phyloP scores from a whole-genome alignment of 106 monocot species.

The Hemerocallis citrina region DNA sequence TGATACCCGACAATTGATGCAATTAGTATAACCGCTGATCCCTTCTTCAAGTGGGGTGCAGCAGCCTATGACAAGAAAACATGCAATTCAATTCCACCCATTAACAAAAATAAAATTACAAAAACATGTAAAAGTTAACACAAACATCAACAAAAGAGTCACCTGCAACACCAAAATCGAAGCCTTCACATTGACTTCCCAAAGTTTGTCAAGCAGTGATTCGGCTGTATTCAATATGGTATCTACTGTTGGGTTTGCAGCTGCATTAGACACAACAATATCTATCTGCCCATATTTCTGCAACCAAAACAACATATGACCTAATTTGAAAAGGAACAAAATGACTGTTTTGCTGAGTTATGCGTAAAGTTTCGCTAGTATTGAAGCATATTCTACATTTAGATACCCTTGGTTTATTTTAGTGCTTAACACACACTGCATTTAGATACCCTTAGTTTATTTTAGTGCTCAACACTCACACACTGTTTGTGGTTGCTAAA shows the following conservation, averaged over 20 bases:
- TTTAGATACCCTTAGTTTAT: too few species aligned
- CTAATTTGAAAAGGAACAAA: too few species aligned
- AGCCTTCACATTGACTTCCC: conserved; percentile 95
- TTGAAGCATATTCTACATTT: too few species aligned
- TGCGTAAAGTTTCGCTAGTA: too few species aligned
- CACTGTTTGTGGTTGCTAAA: too few species aligned
- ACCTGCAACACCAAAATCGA: conserved; percentile 76
- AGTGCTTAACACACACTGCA: too few species aligned
- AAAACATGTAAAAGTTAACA: too few species aligned
- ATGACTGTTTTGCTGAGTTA: too few species aligned
- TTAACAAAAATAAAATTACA: not conserved
- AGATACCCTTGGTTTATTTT: too few species aligned
- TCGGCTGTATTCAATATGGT: conserved; percentile 62
- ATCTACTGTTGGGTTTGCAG: conserved; percentile 78
- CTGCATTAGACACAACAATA: conserved; percentile 94
- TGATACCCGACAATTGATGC: conserved; percentile 78
- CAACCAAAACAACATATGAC: conserved; percentile 3
- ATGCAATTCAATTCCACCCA: not conserved
- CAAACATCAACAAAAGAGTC: not conserved
- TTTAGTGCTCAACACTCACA: too few species aligned
- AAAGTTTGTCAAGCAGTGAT: conserved; percentile 82
- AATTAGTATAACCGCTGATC: conserved; percentile 79
- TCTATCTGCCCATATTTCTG: conserved; percentile 86
- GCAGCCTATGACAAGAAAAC: conserved; percentile 39
- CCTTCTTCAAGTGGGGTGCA: conserved; percentile 60